Base-by-base conservation (phyloP, 257 asterid genomes). In the Capsicum pubescens region DNA sequence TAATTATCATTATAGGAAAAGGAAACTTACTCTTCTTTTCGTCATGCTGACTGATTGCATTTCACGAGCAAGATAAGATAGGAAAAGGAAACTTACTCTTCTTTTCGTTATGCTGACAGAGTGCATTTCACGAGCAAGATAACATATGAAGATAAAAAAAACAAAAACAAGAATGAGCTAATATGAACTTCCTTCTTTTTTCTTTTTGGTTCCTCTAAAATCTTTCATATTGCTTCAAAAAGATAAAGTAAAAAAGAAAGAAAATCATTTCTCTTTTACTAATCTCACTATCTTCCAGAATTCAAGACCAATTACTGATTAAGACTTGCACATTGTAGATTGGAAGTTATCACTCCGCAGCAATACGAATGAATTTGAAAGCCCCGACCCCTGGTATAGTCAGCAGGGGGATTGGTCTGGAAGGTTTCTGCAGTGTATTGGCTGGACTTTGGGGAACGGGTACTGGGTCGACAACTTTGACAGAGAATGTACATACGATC, bases 391-490 rank as follows among this genome's bases (percentile, higher is more conserved):
- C 97, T 46, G 94, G 96, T 74, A 83, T 93, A 86, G 99, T 97
- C 84, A 93, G 98, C 84, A 84, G 99, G 88, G 99, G 98, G 70
- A 95, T 93, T 57, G 99, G 96, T 26, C 66, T 93, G 82, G 99
- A 97, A 85, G 99, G 99, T 59, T 95, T 97, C 87, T 97, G 98
- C 91, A 92, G 99, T 87, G 83, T 95, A 36, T 85, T 97, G 83
- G 99, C 98, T 74, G 99, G 98, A 79, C 97, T 95, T 84, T 97
- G 98, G 98, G 99, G 99, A 61, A 84, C 98, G 19, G 98, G 99
- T 80, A 89, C 98, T 0, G 99, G 98, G 83, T 90, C 98, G 64
- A 93, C 98, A 83, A 93, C 98, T 87, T 89, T 97, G 91, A 92
- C 94, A 1, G 99, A 95, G 87, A 97, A 97, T 54, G 85, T 94